These are phyloP conservation scores for Mycena amicta DNA, from an alignment of 768 basidiomycete genomes.

Conservation along the genomic window DNA sequence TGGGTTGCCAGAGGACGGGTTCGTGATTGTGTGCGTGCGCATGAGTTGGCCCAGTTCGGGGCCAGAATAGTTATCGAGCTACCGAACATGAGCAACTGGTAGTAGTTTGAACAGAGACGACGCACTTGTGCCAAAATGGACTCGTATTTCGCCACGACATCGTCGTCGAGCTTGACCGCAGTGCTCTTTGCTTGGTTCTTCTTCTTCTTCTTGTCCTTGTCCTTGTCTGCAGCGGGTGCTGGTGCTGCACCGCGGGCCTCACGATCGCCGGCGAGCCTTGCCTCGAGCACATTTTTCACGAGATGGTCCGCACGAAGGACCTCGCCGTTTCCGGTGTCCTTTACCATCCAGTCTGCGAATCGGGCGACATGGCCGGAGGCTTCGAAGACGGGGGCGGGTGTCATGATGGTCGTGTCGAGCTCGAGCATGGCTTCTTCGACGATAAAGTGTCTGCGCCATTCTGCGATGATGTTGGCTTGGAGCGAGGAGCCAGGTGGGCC, in stretches of 20 bases:
- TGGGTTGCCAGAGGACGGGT: slow-evolving; percentile 92
- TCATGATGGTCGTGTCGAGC: slow-evolving; percentile 98
- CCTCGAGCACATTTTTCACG: slow-evolving; percentile 90
- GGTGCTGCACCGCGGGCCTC: slow-evolving; percentile 81
- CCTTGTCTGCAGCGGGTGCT: slow-evolving; percentile 51
- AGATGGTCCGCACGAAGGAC: slow-evolving; percentile 97
- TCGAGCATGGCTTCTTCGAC: slow-evolving; percentile 98
- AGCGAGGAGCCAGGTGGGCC: slow-evolving; percentile 95
- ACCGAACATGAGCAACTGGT: background rate
- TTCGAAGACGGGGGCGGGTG: slow-evolving; percentile 91
- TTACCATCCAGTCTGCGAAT: slow-evolving; percentile 99
- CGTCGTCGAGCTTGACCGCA: slow-evolving; percentile 75
- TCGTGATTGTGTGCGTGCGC: slow-evolving; percentile 74
- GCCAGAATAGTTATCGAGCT: slow-evolving; percentile 95
- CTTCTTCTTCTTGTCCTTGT: slow-evolving; percentile 68
- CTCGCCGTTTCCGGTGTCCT: slow-evolving; percentile 92
- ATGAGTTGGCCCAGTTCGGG: slow-evolving; percentile 87
- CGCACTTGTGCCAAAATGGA: slow-evolving; percentile 83
- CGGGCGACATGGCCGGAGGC: slow-evolving; percentile 97
- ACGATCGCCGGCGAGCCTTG: slow-evolving; percentile 85
- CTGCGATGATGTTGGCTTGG: slow-evolving; percentile 94
- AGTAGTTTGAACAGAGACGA: slow-evolving; percentile 8
- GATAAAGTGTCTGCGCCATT: slow-evolving; percentile 98
- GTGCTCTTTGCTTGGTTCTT: slow-evolving; percentile 75
- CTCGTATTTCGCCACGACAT: slow-evolving; percentile 77